phyloP scores from a whole-genome alignment of 2,329 filamentous ascomycete species.

The Talaromyces sp. region DNA sequence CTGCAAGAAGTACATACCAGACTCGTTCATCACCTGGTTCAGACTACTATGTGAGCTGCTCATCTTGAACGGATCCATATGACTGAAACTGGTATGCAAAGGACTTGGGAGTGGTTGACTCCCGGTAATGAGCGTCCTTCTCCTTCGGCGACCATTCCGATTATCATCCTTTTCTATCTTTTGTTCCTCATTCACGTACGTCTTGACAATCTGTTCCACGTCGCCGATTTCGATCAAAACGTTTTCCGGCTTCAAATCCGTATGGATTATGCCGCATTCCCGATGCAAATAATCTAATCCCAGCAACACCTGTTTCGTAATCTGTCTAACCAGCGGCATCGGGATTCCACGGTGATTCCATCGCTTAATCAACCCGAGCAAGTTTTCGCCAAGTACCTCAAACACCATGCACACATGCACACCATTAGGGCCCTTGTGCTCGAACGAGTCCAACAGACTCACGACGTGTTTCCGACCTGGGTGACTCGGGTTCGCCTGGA shows the following conservation, averaged over 20 bases:
- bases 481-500: constrained; percentile 90
- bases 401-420: constrained; percentile 99
- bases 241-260: constrained; percentile 95
- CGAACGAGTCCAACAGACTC: constrained; percentile 92
- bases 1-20: constrained; percentile 43
- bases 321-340: constrained; percentile 95
- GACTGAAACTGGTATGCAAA: constrained; percentile 85
- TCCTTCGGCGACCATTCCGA: constrained; percentile 81
- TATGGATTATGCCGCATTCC: constrained; percentile 98
- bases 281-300: constrained; percentile 95
- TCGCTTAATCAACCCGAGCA: constrained; percentile 91
- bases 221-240: constrained; percentile 98
- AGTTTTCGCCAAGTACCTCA: constrained; percentile 91
- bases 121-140: constrained; percentile 92
- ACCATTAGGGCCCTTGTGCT: constrained; percentile 94
- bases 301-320: constrained; percentile 94
- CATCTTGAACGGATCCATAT: constrained; percentile 64
- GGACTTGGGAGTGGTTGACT: constrained; percentile 95
- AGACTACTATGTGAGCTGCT: constrained; percentile 68
- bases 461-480: constrained; percentile 94
- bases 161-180: constrained; percentile 74
- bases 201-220: constrained; percentile 96
- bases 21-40: constrained; percentile 76
- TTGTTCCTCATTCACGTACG: constrained; percentile 73
- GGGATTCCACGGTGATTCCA: constrained; percentile 98